Conservation (phyloP, 371 early-diverging fungal genomes). For the Haplosporangium sp. region DNA sequence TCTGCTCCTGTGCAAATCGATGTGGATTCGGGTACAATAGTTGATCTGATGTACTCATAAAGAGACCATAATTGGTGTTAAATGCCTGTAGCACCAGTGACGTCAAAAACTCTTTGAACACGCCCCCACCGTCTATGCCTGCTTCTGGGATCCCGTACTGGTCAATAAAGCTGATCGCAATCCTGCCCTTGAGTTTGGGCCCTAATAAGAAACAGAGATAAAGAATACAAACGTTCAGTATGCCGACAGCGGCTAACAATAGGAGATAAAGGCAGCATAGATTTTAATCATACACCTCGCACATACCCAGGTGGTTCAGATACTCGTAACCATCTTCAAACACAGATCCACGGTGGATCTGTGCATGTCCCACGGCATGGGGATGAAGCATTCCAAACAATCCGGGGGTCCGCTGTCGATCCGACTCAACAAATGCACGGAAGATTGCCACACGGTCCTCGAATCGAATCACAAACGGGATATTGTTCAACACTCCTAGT, state of each 20-base stretch:
- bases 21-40: constrained; percentile 85
- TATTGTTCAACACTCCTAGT: constrained; percentile 78
- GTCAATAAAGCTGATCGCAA: constrained; percentile 89
- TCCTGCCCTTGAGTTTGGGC: constrained; percentile 72
- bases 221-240: no score
- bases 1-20: constrained; percentile 64
- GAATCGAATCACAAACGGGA: constrained; percentile 93
- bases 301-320: constrained; percentile 67
- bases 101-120: constrained; percentile 85
- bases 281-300: neutral
- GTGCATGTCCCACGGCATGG: constrained; percentile 56
- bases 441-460: constrained; percentile 90
- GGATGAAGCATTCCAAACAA: constrained; percentile 37
- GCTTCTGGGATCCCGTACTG: constrained; percentile 89
- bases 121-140: constrained; percentile 93
- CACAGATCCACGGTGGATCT: constrained; percentile 78
- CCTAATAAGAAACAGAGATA: constrained; percentile 50
- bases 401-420: constrained; percentile 61
- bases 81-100: constrained; percentile 82
- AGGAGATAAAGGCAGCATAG: neutral
- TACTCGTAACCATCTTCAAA: constrained; percentile 91
- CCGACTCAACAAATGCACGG: constrained; percentile 77
- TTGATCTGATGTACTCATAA: constrained; percentile 79
- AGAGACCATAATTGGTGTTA: constrained; percentile 82
- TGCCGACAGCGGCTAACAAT: no score